phyloP scores from a whole-genome alignment of 139 green algal genomes.

The Chlamydomonas sphaeroides region DNA sequence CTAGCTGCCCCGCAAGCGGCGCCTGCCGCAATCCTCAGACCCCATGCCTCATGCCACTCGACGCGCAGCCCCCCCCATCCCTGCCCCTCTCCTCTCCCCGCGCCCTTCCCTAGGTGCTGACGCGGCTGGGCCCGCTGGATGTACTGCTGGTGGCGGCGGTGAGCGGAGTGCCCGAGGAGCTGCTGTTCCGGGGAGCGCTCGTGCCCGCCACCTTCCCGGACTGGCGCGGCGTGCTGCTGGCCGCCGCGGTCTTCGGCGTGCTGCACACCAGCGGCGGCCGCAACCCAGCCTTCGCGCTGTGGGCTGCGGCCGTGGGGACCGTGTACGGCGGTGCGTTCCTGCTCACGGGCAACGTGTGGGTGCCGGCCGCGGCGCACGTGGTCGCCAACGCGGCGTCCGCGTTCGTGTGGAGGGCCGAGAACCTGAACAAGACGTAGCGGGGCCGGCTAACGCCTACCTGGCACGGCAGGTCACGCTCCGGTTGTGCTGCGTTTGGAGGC shows the following conservation, averaged over 20 bases:
- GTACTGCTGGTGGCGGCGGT: conserved; percentile 66
- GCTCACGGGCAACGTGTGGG: conserved; percentile 71
- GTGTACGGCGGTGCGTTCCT: conserved; percentile 79
- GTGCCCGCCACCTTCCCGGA: conserved; percentile 79
- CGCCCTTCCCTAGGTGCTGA: conserved; percentile 63
- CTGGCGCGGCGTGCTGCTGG: conserved; percentile 75
- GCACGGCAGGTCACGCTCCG: too few species aligned
- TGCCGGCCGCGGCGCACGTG: conserved; percentile 71
- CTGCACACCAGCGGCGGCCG: conserved; percentile 83
- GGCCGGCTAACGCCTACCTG: too few species aligned
- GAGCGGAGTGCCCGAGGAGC: conserved; percentile 75
- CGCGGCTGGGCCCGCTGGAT: conserved; percentile 62
- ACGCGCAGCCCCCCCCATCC: too few species aligned
- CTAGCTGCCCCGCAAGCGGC: too few species aligned
- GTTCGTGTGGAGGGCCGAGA: conserved; percentile 62
- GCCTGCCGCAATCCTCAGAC: too few species aligned
- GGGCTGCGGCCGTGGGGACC: conserved; percentile 73
- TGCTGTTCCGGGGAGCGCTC: conserved; percentile 83
- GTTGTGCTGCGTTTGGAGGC: too few species aligned
- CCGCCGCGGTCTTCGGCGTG: conserved; percentile 75
- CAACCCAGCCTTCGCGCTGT: conserved; percentile 81
- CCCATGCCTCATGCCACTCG: too few species aligned
- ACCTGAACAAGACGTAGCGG: too few species aligned
- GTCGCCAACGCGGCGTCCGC: conserved; percentile 76
- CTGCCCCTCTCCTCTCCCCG: background rate